Base-by-base conservation (phyloP, 257 asterid species). In the Penstemon eatonii region DNA sequence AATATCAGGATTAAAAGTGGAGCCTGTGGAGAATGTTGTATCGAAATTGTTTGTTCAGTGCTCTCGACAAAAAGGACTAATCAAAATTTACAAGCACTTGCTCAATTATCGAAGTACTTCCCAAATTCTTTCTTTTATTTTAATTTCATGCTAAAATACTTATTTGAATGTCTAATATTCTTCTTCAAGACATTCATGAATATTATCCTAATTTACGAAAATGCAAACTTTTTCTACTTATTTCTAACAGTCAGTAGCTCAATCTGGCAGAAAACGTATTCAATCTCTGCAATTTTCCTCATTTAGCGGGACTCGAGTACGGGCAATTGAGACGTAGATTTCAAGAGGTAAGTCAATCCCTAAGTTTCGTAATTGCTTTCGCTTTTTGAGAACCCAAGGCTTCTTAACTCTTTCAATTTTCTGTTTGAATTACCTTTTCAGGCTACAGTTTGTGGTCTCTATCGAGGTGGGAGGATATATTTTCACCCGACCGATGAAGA, bases 41-140 rank as follows among this genome's bases (percentile, higher is more conserved):
- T 89, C 99, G 75, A 93, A 93, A 81, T 85, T 93, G 80, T 87
- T 93, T 74, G 99, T 90, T 71, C 99, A 93, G 83, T 93, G 99
- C 77, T 93, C 99, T 74, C 87, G 99, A 63, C 97, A 93, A 57
- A 93, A 90, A 78, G 99, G 97, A 62, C 96, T 93, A 58, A 87
- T 93, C 74, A 88, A 88, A 78, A 93, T 93, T 78, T 93, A 93
- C 88, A 85, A 85, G 60, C 99, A 93, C 85, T 85, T 93, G 79
- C 96, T 93, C 73, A 86, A 93, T 75, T 90, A 90, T 85, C 95
- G 82, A 87, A 93, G 99, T 93, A 90, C 75, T 56, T 66, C 54
- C 53, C 2, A 42, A 18, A 51, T 65, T 59, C 74, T 65, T 67
- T 13, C 40, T 43, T 60, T 39, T 49, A 53, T 50, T 56, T 68